Evolutionary conservation across 2,329 filamentous ascomycete genomes (phyloP).

Genomic region (Penicillium expansum): DNA sequence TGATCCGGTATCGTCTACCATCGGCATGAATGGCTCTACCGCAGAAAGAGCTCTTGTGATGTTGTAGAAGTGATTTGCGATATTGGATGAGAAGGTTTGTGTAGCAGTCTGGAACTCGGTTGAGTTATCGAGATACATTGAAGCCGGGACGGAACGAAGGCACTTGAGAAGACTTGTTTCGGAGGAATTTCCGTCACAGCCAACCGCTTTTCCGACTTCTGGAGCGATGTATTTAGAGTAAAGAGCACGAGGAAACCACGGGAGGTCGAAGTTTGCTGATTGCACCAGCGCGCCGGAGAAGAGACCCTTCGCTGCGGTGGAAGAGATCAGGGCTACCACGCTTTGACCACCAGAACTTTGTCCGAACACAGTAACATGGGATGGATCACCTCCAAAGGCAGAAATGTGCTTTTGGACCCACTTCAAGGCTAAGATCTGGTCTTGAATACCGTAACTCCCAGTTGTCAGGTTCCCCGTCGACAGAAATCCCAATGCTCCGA

Average conservation of each 20-base stretch:
- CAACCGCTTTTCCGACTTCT: slow-evolving; percentile 21
- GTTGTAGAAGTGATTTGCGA: slow-evolving; percentile 20
- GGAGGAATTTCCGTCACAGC: slow-evolving; percentile 18
- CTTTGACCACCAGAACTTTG: slow-evolving; percentile 50
- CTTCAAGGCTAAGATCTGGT: slow-evolving; percentile 34
- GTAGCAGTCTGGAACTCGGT: slow-evolving; percentile 17
- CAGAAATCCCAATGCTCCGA: slow-evolving; percentile 34
- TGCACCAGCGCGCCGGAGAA: slow-evolving; percentile 30
- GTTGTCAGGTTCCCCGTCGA: slow-evolving; percentile 34
- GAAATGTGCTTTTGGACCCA: slow-evolving; percentile 29
- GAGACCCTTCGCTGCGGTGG: slow-evolving; percentile 24
- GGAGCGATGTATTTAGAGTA: slow-evolving; percentile 24
- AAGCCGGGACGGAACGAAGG: slow-evolving; percentile 24
- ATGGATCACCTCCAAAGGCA: slow-evolving; percentile 31
- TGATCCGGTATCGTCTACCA: slow-evolving; percentile 25
- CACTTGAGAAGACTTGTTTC: slow-evolving; percentile 19
- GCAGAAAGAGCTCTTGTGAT: slow-evolving; percentile 15
- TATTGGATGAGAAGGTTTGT: slow-evolving; percentile 1
- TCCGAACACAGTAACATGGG: slow-evolving; percentile 36
- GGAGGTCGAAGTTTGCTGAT: slow-evolving; percentile 26
- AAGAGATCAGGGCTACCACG: slow-evolving; percentile 39
- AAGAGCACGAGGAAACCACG: slow-evolving; percentile 27
- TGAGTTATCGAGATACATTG: slow-evolving; percentile 22
- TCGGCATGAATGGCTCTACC: slow-evolving; percentile 27
- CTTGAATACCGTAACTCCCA: slow-evolving; percentile 33